phyloP scores from a whole-genome alignment of 2,329 filamentous ascomycete genomes.

The Fusarium armeniacum region DNA sequence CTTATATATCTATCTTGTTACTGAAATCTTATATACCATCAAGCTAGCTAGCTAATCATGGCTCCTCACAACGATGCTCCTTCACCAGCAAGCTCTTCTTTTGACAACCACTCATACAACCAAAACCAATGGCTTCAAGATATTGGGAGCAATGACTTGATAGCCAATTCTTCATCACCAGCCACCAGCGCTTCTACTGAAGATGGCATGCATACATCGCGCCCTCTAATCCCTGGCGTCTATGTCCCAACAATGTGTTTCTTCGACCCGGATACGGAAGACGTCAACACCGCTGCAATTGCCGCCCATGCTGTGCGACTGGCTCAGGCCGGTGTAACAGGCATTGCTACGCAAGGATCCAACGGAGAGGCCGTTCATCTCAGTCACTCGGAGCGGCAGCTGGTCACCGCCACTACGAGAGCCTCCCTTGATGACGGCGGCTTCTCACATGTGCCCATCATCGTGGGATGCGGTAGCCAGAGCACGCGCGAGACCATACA shows the following conservation, averaged over 20 bases:
- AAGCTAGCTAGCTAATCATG: slow-evolving; percentile 24
- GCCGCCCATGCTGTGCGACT: slow-evolving; percentile 75
- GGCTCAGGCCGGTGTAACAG: slow-evolving; percentile 79
- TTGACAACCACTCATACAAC: slow-evolving; percentile 44
- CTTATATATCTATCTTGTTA: neutral
- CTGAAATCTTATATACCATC: neutral
- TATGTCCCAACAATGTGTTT: slow-evolving; percentile 83
- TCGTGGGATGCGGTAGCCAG: slow-evolving; percentile 81
- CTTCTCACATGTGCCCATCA: slow-evolving; percentile 75
- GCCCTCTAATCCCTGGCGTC: slow-evolving; percentile 66
- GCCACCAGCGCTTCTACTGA: slow-evolving; percentile 59
- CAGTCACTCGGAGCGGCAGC: slow-evolving; percentile 75
- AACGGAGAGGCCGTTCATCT: slow-evolving; percentile 88
- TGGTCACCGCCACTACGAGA: slow-evolving; percentile 78
- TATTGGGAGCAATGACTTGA: slow-evolving; percentile 43
- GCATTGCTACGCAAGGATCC: slow-evolving; percentile 82
- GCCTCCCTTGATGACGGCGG: slow-evolving; percentile 75
- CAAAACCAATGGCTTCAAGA: slow-evolving; percentile 52
- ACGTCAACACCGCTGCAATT: slow-evolving; percentile 74
- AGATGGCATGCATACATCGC: slow-evolving; percentile 55
- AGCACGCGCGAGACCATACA: slow-evolving; percentile 80
- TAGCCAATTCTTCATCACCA: slow-evolving; percentile 54
- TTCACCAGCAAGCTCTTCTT: slow-evolving; percentile 38
- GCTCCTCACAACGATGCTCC: slow-evolving; percentile 46
- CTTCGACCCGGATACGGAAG: slow-evolving; percentile 75